Conservation (phyloP, 176 grass and related monocot species). For the Zea mays region DNA sequence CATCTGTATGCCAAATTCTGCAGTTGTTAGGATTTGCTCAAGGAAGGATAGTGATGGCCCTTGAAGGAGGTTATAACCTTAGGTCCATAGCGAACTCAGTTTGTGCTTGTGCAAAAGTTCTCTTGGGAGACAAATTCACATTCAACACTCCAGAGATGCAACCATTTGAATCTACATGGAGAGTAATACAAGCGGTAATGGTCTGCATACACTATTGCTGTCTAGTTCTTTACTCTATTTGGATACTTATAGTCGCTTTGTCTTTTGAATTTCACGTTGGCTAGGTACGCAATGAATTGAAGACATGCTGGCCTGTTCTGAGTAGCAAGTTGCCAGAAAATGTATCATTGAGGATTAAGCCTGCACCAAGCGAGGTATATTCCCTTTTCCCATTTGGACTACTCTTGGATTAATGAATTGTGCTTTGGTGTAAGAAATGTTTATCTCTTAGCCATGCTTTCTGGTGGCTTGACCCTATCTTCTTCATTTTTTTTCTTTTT, state of each 20-base stretch:
- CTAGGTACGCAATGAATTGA: slow-evolving; percentile 91
- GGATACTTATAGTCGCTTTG: slow-evolving; percentile 20
- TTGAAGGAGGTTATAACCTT: slow-evolving; percentile 98
- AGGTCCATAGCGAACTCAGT: slow-evolving; percentile 88
- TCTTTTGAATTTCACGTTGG: slow-evolving; percentile 20
- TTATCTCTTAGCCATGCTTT: slow-evolving; percentile 6
- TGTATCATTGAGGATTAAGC: slow-evolving; percentile 46
- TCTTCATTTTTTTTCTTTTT: not conserved
- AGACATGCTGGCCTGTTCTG: slow-evolving; percentile 77
- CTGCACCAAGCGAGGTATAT: slow-evolving; percentile 52
- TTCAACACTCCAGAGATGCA: slow-evolving; percentile 38
- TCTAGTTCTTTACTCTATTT: slow-evolving; percentile 11
- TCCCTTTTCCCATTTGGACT: slow-evolving; percentile 28
- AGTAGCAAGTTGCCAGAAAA: slow-evolving; percentile 57
- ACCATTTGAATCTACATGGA: slow-evolving; percentile 83
- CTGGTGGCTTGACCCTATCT: slow-evolving; percentile 10
- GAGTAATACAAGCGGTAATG: slow-evolving; percentile 78
- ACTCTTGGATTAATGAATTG: slow-evolving; percentile 15
- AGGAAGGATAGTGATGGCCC: slow-evolving; percentile 91
- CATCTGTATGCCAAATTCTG: slow-evolving; percentile 26
- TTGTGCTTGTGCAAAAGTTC: slow-evolving; percentile 72
- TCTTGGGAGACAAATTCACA: slow-evolving; percentile 71
- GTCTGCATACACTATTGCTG: slow-evolving; percentile 41
- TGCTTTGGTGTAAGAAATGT: slow-evolving; percentile 24
- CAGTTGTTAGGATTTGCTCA: slow-evolving; percentile 81